phyloP scores from a whole-genome alignment of 495 filamentous ascomycete genomes.

The Aspergillus cristatus region DNA sequence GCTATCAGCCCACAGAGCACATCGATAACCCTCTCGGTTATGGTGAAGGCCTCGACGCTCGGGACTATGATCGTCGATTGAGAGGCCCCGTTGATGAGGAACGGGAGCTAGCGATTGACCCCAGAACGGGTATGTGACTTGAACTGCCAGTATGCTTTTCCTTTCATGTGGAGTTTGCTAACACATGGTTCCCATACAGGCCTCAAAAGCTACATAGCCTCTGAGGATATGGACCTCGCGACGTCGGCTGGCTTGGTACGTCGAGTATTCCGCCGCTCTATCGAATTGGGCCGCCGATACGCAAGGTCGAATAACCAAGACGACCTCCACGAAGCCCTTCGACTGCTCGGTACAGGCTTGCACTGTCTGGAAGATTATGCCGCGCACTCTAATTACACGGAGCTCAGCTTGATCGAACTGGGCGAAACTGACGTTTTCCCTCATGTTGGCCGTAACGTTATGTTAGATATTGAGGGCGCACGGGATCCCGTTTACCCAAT shows the following conservation, averaged over 20 bases:
- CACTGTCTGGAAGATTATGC: slow-evolving; percentile 93
- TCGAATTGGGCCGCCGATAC: slow-evolving; percentile 66
- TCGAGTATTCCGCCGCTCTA: slow-evolving; percentile 57
- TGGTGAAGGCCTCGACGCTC: slow-evolving; percentile 76
- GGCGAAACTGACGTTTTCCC: slow-evolving; percentile 74
- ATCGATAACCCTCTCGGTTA: slow-evolving; percentile 79
- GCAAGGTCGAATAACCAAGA: slow-evolving; percentile 48
- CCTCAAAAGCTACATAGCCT: slow-evolving; percentile 87
- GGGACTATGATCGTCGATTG: slow-evolving; percentile 68
- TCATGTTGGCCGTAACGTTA: slow-evolving; percentile 66
- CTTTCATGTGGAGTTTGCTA: too few species aligned
- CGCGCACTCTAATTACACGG: slow-evolving; percentile 84
- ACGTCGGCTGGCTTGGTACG: slow-evolving; percentile 70
- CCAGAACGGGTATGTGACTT: slow-evolving; percentile 39
- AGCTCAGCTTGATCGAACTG: slow-evolving; percentile 76
- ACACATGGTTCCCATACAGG: slow-evolving; percentile 31
- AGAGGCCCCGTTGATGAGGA: slow-evolving; percentile 73
- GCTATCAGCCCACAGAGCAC: slow-evolving; percentile 81
- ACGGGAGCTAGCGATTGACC: slow-evolving; percentile 68
- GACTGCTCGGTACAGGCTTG: slow-evolving; percentile 73
- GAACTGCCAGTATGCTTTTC: neutral
- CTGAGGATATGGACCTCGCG: slow-evolving; percentile 62
- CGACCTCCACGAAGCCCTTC: slow-evolving; percentile 76
- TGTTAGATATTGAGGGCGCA: slow-evolving; percentile 56
- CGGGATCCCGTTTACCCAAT: slow-evolving; percentile 60